Base-by-base conservation (phyloP, 1,139 yeast genomes). In the Cylindricascospora bacillispora region DNA sequence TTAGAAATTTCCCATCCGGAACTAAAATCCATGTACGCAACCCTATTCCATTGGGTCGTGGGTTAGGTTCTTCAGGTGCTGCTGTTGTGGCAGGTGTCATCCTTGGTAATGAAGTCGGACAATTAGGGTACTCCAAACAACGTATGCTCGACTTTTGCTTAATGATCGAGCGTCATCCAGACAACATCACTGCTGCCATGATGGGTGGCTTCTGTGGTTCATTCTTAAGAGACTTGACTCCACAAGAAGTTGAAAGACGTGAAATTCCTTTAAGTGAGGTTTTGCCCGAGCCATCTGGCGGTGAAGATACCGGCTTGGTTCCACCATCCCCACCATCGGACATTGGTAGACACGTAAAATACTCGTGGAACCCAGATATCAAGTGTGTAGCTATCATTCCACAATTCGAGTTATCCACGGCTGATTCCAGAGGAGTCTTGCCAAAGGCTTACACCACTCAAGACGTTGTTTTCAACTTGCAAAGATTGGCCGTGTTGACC, bases 151-250 rank as follows among this genome's bases (percentile, higher is more conserved):
- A 89, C 58, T 89, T 81, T 62, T 83, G 95, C 55, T 67, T 89
- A 44, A 81, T 89, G 86, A 86, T 89, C 45, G 98, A 89, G 61
- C 74, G 97, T 52, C 98, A 89, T 49, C 98, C 98, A 20, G 98
- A 89, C 57, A 89, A 89, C 56, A 86, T 89, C 49, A 86, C 95
- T 14, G 98, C 98, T 21, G 95, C 98, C 26, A 83, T 89, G 95
- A 77, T 86, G 73, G 98, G 98, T 35, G 97, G 98, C 4, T 89
- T 89, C 56, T 93, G 86, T 23, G 98, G 98, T 22, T 82, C 95
- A 1, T 89, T 81, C 57, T 67, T 89, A 51, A 72, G 93, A 46
- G 93, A 82, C 41, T 62, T 89, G 38, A 62, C 73, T 20, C 73
- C 74, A 4, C 67, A 70, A 27, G 95, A 86, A 40, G 65, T 70